These are phyloP conservation scores for Geranium incanum DNA, from an alignment of 441 rosid species.

Conservation along the genomic window DNA sequence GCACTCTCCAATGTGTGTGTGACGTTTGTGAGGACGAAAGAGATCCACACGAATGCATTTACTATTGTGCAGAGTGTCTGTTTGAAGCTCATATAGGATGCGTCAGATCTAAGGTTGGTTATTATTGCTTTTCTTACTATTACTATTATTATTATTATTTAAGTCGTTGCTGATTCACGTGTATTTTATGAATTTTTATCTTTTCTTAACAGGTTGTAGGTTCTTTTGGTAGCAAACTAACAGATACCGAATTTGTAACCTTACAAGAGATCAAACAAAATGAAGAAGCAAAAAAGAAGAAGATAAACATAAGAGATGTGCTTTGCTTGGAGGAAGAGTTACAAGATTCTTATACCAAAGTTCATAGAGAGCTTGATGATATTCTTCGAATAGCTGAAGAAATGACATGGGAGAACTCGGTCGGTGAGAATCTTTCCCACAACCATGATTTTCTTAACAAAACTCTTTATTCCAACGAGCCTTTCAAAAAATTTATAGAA, in stretches of 20 bases:
- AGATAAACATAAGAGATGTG: background rate
- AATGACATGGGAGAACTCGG: no score
- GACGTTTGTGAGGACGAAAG: no score
- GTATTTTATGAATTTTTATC: background rate
- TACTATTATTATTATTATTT: no score
- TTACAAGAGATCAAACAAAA: background rate
- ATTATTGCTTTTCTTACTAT: no score
- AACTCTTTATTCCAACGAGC: background rate
- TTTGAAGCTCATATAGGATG: no score
- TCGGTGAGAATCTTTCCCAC: no score
- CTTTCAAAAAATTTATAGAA: background rate
- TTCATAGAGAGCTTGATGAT: background rate
- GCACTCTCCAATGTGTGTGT: no score
- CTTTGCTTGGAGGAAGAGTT: background rate
- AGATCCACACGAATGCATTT: no score
- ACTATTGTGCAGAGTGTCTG: no score
- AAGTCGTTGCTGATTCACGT: background rate
- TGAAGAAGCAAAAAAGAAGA: background rate
- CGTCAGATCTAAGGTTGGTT: no score
- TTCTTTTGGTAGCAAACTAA: background rate
- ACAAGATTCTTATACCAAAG: background rate
- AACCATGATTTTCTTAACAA: background rate
- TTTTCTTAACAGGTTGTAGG: background rate
- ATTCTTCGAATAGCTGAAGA: background rate
- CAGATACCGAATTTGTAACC: background rate